A percentile compares a stretch with the other conserved stretches of the same genome.
phyloP scores from a whole-genome alignment of 2,329 filamentous ascomycete species.

The Epichloe scottii region DNA sequence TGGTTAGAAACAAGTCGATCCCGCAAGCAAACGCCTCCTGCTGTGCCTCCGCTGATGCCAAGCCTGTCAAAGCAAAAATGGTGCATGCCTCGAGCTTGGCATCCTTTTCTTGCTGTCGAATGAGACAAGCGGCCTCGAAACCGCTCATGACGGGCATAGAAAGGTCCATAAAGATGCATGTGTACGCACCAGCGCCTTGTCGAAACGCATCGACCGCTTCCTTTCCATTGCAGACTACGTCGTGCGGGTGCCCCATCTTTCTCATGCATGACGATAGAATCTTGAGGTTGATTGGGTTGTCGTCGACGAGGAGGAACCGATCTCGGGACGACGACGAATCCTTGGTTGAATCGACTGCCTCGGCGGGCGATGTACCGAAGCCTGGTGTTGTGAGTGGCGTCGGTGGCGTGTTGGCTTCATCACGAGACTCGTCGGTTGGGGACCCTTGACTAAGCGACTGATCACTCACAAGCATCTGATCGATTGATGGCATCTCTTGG shows the following conservation, averaged over 20 bases:
- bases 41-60: constrained; percentile 32
- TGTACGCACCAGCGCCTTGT: constrained; percentile 7
- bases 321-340: background rate
- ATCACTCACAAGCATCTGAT: background rate
- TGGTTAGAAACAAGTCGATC: constrained; percentile 39
- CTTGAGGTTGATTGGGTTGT: constrained; percentile 24
- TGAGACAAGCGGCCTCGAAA: constrained; percentile 31
- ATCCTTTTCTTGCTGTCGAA: constrained; percentile 34
- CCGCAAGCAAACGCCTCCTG: constrained; percentile 38
- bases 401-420: background rate
- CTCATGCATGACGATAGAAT: constrained; percentile 17
- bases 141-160: constrained; percentile 43
- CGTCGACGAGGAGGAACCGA: constrained; percentile 20
- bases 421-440: background rate
- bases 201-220: constrained; percentile 16
- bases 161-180: constrained; percentile 29
- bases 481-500: background rate
- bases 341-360: background rate
- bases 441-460: background rate
- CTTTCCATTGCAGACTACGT: constrained; percentile 15
- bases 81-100: constrained; percentile 26
- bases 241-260: constrained; percentile 13
- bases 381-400: background rate
- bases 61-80: constrained; percentile 38
- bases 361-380: background rate